These are phyloP conservation scores for Venturia effusa DNA, from an alignment of 2,329 filamentous ascomycete species.

Conservation along the genomic window DNA sequence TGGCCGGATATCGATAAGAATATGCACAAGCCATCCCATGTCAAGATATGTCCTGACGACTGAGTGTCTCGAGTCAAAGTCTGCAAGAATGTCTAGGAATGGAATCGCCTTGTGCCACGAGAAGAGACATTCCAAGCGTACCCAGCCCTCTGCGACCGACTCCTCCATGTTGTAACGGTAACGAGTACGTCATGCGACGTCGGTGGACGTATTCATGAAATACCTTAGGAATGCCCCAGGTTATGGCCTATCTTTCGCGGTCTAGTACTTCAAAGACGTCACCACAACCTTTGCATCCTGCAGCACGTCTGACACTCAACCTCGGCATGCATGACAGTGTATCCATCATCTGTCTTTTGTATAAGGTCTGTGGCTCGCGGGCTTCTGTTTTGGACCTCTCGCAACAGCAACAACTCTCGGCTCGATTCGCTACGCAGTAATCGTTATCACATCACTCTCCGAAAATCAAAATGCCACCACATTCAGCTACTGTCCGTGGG, in stretches of 20 bases:
- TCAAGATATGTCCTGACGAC: no score
- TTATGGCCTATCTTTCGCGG: not conserved
- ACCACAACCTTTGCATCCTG: not conserved
- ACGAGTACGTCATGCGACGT: not conserved
- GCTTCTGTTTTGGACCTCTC: not conserved
- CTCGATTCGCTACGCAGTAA: not conserved
- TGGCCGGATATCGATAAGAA: no score
- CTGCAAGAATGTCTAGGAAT: not conserved
- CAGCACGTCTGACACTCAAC: not conserved
- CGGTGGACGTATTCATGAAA: not conserved
- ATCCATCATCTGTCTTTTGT: not conserved
- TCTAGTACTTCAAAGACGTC: conserved; percentile 1
- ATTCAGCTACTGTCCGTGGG: conserved; percentile 5
- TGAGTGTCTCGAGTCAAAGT: no score
- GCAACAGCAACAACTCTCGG: not conserved
- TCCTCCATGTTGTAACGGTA: not conserved
- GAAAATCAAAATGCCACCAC: not conserved
- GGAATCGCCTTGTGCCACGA: not conserved
- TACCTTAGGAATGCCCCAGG: not conserved
- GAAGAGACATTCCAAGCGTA: no score
- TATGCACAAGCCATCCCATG: no score
- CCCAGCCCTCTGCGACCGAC: not conserved
- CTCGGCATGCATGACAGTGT: not conserved
- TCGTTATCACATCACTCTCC: not conserved
- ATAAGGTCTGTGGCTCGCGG: not conserved